These are phyloP conservation scores for Thielaviopsis populi DNA, from an alignment of 2,329 filamentous ascomycete species.

Conservation along the genomic window DNA sequence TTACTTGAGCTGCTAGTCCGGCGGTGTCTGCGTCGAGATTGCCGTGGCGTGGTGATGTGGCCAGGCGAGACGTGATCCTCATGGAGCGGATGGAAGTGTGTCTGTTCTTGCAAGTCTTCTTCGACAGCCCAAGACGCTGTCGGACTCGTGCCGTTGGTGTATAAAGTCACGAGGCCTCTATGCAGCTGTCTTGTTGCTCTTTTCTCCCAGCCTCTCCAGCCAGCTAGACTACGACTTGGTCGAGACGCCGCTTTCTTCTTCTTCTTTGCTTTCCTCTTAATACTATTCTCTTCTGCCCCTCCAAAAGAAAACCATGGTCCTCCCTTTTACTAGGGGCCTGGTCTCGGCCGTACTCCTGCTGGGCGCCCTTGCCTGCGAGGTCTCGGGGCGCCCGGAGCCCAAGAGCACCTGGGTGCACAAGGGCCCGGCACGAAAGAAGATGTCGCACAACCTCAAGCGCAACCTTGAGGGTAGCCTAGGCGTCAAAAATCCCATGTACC, in stretches of 20 bases:
- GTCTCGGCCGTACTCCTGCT: constrained; percentile 9
- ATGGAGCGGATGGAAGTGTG: too few relatives aligned
- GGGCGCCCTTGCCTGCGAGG: constrained; percentile 7
- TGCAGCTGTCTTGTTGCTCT: not conserved
- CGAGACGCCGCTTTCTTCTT: not conserved
- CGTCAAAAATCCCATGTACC: not conserved
- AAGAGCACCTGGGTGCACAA: constrained; percentile 16
- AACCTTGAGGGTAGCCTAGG: constrained; percentile 9
- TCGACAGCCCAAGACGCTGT: not conserved
- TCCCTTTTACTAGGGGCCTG: not conserved
- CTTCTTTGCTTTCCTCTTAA: not conserved
- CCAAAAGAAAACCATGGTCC: not conserved
- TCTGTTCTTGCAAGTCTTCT: too few relatives aligned
- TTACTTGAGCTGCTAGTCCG: not conserved
- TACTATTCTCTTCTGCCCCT: not conserved
- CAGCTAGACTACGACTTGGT: not conserved
- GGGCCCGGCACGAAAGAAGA: constrained; percentile 14
- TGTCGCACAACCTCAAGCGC: constrained; percentile 14
- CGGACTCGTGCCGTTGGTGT: not conserved
- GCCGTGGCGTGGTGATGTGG: not conserved
- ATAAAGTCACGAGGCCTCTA: not conserved
- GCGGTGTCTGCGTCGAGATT: not conserved
- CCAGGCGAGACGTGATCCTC: too few relatives aligned
- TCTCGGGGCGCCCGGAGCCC: constrained; percentile 6
- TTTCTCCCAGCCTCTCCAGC: not conserved